Conservation (phyloP, 163 green algal species). For the Chlamydomonas reinhardtii region DNA sequence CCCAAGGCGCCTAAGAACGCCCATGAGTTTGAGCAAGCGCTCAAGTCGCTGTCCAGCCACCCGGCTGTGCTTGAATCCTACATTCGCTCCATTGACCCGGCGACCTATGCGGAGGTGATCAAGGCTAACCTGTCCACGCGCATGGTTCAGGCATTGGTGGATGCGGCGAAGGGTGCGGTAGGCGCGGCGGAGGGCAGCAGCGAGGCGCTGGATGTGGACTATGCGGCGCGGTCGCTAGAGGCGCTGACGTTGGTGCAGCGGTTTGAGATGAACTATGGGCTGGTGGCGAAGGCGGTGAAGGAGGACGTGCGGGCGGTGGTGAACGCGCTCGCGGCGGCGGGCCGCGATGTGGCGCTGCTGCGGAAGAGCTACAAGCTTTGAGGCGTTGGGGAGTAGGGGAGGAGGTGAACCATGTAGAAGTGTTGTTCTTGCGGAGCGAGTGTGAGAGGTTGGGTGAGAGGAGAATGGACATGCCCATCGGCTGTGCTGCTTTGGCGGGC, state of each 20-base stretch:
- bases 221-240: conserved; percentile 20
- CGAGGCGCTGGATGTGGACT: background rate
- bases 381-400: background rate
- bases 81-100: conserved; percentile 18
- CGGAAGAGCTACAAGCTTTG: conserved; percentile 39
- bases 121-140: conserved; percentile 34
- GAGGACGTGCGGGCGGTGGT: conserved; percentile 26
- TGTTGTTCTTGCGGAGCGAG: too few relatives aligned
- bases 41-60: conserved; percentile 36
- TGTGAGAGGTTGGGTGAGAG: too few relatives aligned
- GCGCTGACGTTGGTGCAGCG: conserved; percentile 22
- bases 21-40: conserved; percentile 39
- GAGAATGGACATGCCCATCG: too few relatives aligned
- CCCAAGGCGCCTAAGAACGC: conserved; percentile 40
- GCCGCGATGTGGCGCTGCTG: conserved; percentile 3
- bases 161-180: background rate
- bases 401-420: too few relatives aligned
- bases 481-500: too few relatives aligned
- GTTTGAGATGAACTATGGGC: conserved; percentile 31
- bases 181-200: background rate
- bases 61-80: conserved; percentile 28
- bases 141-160: conserved; percentile 17
- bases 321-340: conserved; percentile 16
- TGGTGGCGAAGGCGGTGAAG: conserved; percentile 11
- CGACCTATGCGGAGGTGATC: conserved; percentile 19